Evolutionary conservation across 2,329 filamentous ascomycete genomes (phyloP), one percentile per base, ranked within the genome.

Genomic region (Pezizomycotina sp.): DNA sequence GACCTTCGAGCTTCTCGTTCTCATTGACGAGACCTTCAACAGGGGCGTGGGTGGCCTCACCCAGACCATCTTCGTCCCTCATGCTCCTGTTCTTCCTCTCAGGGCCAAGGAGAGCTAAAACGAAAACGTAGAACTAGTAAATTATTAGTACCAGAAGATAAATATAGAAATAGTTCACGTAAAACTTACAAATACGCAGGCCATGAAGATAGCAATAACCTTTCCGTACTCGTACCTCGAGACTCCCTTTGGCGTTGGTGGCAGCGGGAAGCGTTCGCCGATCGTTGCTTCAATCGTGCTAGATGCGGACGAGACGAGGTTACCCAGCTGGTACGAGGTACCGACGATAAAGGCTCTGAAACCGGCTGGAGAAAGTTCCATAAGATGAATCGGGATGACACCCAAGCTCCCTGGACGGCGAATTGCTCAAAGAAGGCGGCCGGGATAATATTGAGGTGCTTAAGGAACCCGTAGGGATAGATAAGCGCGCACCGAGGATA

Each of bases 171-270:
- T n/a, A n/a, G n/a, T n/a, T n/a, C n/a, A n/a, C n/a, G 22, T 24
- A 7, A 8, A 7, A 39, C 36, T 39, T 14, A 39, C 65, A 48
- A 68, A 92, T 1, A 91, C 81, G 48, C 76, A 82, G 1, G 66
- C 83, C 77, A 92, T 83, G 58, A 92, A 92, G 52, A 91, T 89
- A 53, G 75, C 81, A 46, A 92, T 86, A 6, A 91, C 81, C 49
- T 74, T 74, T 24, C 80, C 81, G 48, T 91, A 91, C 41, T 80
- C 61, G 55, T 76, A 81, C 3, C 76, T 62, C 29, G 58, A 55
- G 20, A 58, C 55, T 0, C 60, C 64, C 1, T 57, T 53, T 12
- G 63, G 55, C 1, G 65, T 66, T 0, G 68, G 60, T 0, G 72
- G 63, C 3, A 91, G 63, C 0, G 79, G 79, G 55, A 81, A 89